Evolutionary conservation across 2,329 filamentous ascomycete species (phyloP).

Genomic region (Amauroascus verrucosus): DNA sequence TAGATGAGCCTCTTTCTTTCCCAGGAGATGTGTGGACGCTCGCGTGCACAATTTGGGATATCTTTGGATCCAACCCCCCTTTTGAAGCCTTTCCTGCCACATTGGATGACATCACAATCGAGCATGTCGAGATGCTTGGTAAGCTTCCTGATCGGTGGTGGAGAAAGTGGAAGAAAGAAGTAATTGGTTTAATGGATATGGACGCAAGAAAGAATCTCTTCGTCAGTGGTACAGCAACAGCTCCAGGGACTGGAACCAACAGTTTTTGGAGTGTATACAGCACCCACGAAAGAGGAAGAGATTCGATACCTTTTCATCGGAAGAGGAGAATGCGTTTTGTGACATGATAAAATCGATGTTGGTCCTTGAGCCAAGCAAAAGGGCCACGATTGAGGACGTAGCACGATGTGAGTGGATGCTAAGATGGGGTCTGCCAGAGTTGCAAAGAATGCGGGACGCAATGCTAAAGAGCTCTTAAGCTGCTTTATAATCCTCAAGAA

Average conservation of each 20-base stretch:
- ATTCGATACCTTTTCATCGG: constrained; percentile 8
- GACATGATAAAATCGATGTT: constrained; percentile 18
- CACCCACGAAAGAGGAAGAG: not conserved
- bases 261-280: no score
- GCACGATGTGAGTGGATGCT: no score
- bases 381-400: constrained; percentile 17
- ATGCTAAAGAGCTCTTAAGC: no score
- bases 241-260: no score
- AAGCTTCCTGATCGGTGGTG: constrained; percentile 20
- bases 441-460: no score
- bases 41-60: constrained; percentile 27
- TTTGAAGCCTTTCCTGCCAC: constrained; percentile 19
- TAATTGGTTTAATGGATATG: no score
- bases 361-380: constrained; percentile 16
- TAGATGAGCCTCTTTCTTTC: constrained; percentile 20
- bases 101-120: constrained; percentile 18
- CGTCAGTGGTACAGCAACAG: no score
- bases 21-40: constrained; percentile 31
- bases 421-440: no score
- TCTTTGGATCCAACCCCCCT: constrained; percentile 22
- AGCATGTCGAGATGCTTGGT: constrained; percentile 23
- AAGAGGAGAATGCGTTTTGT: constrained; percentile 16
- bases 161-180: constrained; percentile 8
- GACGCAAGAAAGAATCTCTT: no score
- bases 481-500: no score